A percentile compares a stretch with the other conserved stretches of the same genome.
phyloP scores from a whole-genome alignment of 768 basidiomycete genomes.

The Neoboletus subvelutipes region DNA sequence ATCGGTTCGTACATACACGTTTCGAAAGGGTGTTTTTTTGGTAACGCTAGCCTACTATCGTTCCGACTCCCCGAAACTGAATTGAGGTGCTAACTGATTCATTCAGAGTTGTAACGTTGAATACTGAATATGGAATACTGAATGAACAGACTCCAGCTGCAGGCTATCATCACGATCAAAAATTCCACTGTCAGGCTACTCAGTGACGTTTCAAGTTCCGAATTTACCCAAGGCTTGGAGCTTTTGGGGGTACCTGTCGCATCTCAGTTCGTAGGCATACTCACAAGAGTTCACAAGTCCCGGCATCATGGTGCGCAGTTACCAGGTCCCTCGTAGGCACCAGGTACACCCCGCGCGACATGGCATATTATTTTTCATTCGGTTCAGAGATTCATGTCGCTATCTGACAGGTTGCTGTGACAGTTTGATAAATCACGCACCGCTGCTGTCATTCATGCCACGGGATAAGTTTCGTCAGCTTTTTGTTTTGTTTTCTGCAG shows the following conservation, averaged over 20 bases:
- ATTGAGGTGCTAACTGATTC: not conserved
- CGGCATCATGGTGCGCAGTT: not conserved
- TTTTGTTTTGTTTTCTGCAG: not conserved
- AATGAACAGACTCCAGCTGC: not conserved
- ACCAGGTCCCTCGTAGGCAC: not conserved
- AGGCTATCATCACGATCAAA: not conserved
- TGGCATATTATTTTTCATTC: not conserved
- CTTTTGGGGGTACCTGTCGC: not conserved
- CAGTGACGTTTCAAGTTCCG: not conserved
- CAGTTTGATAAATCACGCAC: not conserved
- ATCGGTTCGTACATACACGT: not conserved
- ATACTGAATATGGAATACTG: not conserved
- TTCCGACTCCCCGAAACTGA: not conserved
- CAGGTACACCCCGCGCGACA: not conserved
- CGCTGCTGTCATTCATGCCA: not conserved
- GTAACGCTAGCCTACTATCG: not conserved
- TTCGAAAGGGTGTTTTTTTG: not conserved
- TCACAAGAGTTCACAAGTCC: not conserved
- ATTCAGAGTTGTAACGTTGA: not conserved
- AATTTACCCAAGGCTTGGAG: not conserved
- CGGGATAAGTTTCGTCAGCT: not conserved
- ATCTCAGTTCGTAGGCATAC: not conserved
- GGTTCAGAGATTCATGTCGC: not conserved
- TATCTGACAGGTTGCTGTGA: not conserved
- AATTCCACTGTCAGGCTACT: not conserved